Evolutionary conservation across 306 rosid species (phyloP), one percentile per base, ranked within the genome.

Genomic region (Ormosia emarginata): DNA sequence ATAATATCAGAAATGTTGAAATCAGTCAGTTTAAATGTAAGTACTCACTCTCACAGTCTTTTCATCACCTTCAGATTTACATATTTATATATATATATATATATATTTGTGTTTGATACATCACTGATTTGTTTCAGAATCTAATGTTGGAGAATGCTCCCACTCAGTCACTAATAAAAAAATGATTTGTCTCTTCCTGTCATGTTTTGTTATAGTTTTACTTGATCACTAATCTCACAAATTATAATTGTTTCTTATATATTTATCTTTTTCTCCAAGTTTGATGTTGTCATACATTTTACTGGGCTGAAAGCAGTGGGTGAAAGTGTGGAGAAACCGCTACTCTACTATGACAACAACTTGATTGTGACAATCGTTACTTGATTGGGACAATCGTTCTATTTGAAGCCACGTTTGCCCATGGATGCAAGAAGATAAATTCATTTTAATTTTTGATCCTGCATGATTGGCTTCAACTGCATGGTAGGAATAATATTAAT

Each of bases 401-500:
- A 33, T 81, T 95, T 85, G 94, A 95, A 93, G 92, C 92, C 87
- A 95, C 93, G 99, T 94, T 94, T 50, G 93, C 97, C 71, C 90
- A 93, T 63, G 93, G 94, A 63, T 95, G 99, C 90, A 95, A 86
- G 86, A 93, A 92, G 96, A 98, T 95, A 29, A 53, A 8, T 62
- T 41, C 68, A 36, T 61, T 71, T 72, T 62, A n/a, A 59, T 33
- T 33, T 72, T 24, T n/a, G n/a, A n/a, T n/a, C n/a, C n/a, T n/a
- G n/a, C n/a, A n/a, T n/a, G n/a, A n/a, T n/a, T n/a, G n/a, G n/a
- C n/a, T n/a, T n/a, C n/a, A n/a, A n/a, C n/a, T n/a, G n/a, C n/a
- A n/a, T n/a, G n/a, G n/a, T n/a, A n/a, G n/a, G n/a, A n/a, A n/a
- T n/a, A n/a, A n/a, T n/a, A n/a, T n/a, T n/a, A n/a, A n/a, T n/a